A percentile compares a stretch with the other conserved stretches of the same genome.
These are phyloP conservation scores for Digitaria exilis DNA, from an alignment of 202 grass and related monocot species.

Conservation along the genomic window DNA sequence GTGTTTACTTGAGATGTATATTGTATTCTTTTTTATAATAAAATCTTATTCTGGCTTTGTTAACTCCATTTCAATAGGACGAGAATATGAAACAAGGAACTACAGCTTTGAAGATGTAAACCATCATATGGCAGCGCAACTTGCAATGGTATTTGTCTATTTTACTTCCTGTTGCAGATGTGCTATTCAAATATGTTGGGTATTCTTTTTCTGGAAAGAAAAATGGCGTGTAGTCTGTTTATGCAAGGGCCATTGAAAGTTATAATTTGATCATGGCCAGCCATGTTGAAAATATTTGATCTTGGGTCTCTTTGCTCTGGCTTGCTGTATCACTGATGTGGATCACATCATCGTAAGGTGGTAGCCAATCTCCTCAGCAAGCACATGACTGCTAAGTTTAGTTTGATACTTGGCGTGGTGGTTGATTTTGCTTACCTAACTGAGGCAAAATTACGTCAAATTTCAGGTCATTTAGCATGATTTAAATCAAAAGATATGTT, in stretches of 20 bases:
- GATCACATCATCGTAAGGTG: neutral
- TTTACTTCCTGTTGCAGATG: slow-evolving; percentile 16
- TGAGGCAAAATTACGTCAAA: slow-evolving; percentile 4
- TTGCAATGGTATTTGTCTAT: slow-evolving; percentile 71
- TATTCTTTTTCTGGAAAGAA: neutral
- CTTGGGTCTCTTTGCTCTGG: neutral
- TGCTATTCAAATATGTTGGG: slow-evolving; percentile 19
- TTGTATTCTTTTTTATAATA: neutral
- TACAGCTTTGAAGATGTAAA: slow-evolving; percentile 98
- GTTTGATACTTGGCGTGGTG: neutral
- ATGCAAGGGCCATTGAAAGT: neutral
- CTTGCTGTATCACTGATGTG: neutral
- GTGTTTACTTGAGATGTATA: slow-evolving; percentile 28
- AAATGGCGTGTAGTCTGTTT: slow-evolving; percentile 1
- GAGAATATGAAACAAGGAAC: slow-evolving; percentile 94
- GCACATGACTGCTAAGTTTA: slow-evolving; percentile 21
- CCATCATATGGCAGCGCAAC: slow-evolving; percentile 83
- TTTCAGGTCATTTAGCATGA: neutral
- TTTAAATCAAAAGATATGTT: neutral
- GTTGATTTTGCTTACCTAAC: slow-evolving; percentile 16
- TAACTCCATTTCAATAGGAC: slow-evolving; percentile 52
- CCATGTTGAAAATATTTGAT: neutral
- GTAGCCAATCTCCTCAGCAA: neutral
- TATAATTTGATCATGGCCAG: neutral
- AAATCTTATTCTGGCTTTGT: slow-evolving; percentile 21